These are phyloP conservation scores for Trametopsis cervina DNA, from an alignment of 768 basidiomycete species.

Conservation along the genomic window DNA sequence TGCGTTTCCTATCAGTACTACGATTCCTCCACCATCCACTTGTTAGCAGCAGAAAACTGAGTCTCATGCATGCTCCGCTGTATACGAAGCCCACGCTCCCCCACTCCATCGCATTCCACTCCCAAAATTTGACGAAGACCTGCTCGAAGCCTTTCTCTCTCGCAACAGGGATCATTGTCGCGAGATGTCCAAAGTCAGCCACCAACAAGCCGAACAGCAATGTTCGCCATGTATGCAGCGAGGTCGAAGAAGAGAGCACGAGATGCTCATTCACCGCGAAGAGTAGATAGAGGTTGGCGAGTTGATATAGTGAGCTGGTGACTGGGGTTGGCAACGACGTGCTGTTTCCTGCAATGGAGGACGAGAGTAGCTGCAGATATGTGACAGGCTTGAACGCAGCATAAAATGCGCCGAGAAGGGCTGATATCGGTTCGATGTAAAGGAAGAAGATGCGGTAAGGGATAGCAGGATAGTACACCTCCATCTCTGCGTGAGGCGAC, in stretches of 20 bases:
- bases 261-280: slow-evolving; percentile 46
- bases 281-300: slow-evolving; percentile 44
- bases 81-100: slow-evolving; percentile 51
- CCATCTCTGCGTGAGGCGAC: too few relatives aligned
- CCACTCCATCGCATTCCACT: slow-evolving; percentile 49
- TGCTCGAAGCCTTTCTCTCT: slow-evolving; percentile 19
- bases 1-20: too few relatives aligned
- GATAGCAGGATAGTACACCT: too few relatives aligned
- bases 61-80: slow-evolving; percentile 36
- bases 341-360: slow-evolving; percentile 4
- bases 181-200: slow-evolving; percentile 43
- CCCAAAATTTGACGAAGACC: slow-evolving; percentile 37
- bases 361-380: slow-evolving; percentile 33
- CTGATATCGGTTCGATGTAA: slow-evolving; percentile 44
- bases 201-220: slow-evolving; percentile 38
- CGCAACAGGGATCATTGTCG: slow-evolving; percentile 38
- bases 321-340: slow-evolving; percentile 22
- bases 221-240: slow-evolving; percentile 34
- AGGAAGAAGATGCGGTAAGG: slow-evolving; percentile 41
- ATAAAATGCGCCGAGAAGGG: slow-evolving; percentile 42
- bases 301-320: slow-evolving; percentile 37
- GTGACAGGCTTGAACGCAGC: slow-evolving; percentile 31
- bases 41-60: slow-evolving; percentile 32
- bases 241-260: slow-evolving; percentile 37
- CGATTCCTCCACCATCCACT: slow-evolving; percentile 15